Percentiles rank a stretch among this genome's conserved stretches.
Evolutionary conservation across 2,329 filamentous ascomycete genomes (phyloP).

Genomic region (Calonectria multiphialidica): DNA sequence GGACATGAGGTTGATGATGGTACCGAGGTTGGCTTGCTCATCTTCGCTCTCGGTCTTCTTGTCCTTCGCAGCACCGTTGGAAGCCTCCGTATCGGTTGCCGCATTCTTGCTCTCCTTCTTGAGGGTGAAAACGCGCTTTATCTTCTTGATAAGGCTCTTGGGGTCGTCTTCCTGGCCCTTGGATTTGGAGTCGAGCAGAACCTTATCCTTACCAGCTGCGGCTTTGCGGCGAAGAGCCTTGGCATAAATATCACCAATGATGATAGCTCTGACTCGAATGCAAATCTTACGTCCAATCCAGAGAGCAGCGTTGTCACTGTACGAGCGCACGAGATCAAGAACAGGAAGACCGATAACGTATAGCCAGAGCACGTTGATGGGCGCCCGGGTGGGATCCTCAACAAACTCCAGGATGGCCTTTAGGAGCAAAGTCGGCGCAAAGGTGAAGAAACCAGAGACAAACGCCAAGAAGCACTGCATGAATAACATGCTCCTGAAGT

Average conservation of each 20-base stretch:
- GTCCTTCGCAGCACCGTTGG: constrained; percentile 49
- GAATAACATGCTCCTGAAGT: constrained; percentile 83
- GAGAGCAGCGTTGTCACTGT: constrained; percentile 86
- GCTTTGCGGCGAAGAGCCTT: constrained; percentile 95
- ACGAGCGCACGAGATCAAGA: constrained; percentile 83
- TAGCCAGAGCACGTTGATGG: constrained; percentile 92
- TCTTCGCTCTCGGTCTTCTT: constrained; percentile 59
- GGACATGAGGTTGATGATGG: constrained; percentile 99
- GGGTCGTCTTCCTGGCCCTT: constrained; percentile 49
- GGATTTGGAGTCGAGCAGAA: constrained; percentile 69
- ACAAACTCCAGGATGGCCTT: constrained; percentile 94
- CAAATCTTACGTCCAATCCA: constrained; percentile 97
- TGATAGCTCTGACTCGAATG: constrained; percentile 91
- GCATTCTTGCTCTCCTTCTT: constrained; percentile 64
- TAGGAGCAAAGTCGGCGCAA: constrained; percentile 90
- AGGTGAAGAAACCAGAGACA: constrained; percentile 85
- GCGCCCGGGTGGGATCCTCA: constrained; percentile 81
- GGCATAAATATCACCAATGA: constrained; percentile 97
- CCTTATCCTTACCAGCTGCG: constrained; percentile 80
- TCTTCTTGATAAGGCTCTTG: constrained; percentile 58
- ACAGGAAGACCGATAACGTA: constrained; percentile 92
- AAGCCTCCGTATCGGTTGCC: constrained; percentile 49
- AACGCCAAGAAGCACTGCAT: constrained; percentile 85
- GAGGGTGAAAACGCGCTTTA: constrained; percentile 71
- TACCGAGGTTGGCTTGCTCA: constrained; percentile 90